Conservation (phyloP, 768 basidiomycete genomes). For the Leccinum broughii region DNA sequence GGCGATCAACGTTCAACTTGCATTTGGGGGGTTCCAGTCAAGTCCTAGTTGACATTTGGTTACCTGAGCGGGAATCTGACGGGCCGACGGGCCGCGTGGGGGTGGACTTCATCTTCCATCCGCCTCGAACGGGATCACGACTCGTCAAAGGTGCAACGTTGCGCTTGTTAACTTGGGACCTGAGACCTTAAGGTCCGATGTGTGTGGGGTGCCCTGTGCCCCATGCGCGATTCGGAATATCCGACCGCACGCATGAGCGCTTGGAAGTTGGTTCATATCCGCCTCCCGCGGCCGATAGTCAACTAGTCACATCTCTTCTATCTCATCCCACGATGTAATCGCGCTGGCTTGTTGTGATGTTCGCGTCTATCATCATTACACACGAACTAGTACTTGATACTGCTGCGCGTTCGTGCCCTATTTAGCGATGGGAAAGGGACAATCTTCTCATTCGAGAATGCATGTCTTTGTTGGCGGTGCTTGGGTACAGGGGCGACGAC, state of each 20-base stretch:
- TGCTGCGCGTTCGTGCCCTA: not conserved
- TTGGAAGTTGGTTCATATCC: not conserved
- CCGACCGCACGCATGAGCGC: not conserved
- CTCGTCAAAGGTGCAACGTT: too few species aligned
- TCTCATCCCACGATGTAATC: not conserved
- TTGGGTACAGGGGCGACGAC: not conserved
- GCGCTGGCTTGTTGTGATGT: not conserved
- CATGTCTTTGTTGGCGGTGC: not conserved
- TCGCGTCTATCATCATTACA: not conserved
- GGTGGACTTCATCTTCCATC: not conserved
- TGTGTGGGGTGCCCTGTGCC: not conserved
- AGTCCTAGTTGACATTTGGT: not conserved
- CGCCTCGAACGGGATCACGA: not conserved
- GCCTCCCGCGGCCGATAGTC: not conserved
- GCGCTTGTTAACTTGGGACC: too few species aligned
- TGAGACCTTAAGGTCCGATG: too few species aligned
- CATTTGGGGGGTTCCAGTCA: not conserved
- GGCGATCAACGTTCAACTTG: not conserved
- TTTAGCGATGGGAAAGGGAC: not conserved
- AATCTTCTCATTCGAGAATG: not conserved
- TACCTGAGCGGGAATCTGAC: not conserved
- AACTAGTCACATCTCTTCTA: not conserved
- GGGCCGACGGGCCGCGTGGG: not conserved
- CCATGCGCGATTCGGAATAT: not conserved
- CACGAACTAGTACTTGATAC: not conserved